A percentile compares a stretch with the other conserved stretches of the same genome.
Conservation (phyloP, 805 yeast genomes). For the Candida vaughaniae region DNA sequence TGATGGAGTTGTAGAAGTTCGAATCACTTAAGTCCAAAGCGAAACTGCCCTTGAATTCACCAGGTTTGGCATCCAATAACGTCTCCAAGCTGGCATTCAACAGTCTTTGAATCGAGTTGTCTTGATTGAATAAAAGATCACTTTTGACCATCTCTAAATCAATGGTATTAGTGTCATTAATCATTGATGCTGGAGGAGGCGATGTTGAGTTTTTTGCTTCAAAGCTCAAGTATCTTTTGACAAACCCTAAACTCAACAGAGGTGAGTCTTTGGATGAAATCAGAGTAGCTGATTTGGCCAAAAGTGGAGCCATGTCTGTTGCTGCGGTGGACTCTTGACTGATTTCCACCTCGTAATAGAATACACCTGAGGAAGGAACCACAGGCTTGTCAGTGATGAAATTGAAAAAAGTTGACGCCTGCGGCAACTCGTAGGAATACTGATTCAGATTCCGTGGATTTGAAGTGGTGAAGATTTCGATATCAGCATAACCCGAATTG, state of each 20-base stretch:
- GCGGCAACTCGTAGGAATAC: constrained; percentile 1
- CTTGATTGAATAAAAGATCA: constrained; percentile 23
- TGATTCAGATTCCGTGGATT: not conserved
- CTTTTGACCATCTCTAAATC: constrained; percentile 31
- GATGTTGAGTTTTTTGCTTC: constrained; percentile 16
- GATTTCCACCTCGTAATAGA: constrained; percentile 40
- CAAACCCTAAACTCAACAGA: constrained; percentile 33
- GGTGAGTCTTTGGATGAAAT: constrained; percentile 32
- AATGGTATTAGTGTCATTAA: constrained; percentile 5
- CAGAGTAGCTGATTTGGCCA: constrained; percentile 33
- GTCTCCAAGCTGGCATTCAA: constrained; percentile 20
- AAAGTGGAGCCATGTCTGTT: constrained; percentile 30
- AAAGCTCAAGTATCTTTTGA: constrained; percentile 25
- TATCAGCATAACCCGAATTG: constrained; percentile 29
- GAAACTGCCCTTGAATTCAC: constrained; percentile 40
- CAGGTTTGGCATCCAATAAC: constrained; percentile 34
- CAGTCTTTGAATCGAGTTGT: constrained; percentile 12
- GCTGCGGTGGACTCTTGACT: constrained; percentile 33
- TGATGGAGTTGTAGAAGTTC: constrained; percentile 37
- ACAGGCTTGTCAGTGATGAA: constrained; percentile 39
- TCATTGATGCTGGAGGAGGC: constrained; percentile 8
- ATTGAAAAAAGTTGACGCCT: constrained; percentile 24
- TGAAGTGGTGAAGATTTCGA: constrained; percentile 19
- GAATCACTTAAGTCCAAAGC: constrained; percentile 42
- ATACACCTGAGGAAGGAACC: constrained; percentile 32